These are phyloP conservation scores for Quercus parvula DNA, from an alignment of 306 rosid genomes.

Conservation along the genomic window DNA sequence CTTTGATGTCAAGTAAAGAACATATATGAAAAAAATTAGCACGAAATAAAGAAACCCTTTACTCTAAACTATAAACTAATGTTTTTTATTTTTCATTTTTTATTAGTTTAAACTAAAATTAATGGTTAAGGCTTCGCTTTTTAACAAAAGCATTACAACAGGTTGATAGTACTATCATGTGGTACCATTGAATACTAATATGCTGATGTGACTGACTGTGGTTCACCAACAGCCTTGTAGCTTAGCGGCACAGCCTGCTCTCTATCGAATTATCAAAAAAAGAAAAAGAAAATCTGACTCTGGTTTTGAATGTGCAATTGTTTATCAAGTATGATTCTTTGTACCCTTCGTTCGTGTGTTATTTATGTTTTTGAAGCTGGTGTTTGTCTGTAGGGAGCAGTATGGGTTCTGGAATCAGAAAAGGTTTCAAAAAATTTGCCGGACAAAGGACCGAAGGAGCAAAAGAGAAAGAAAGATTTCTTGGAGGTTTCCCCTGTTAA, in stretches of 20 bases:
- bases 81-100: neutral
- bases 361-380: constrained; percentile 3
- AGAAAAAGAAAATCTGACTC: neutral
- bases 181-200: neutral
- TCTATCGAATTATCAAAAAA: neutral
- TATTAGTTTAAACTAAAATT: neutral
- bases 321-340: neutral
- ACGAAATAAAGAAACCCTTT: neutral
- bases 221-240: neutral
- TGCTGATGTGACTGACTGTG: neutral
- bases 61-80: neutral
- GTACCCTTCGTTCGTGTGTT: neutral
- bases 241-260: too few relatives aligned
- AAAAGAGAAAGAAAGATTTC: constrained; percentile 54
- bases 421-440: constrained; percentile 44
- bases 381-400: constrained; percentile 54
- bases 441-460: constrained; percentile 50
- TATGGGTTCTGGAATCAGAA: constrained; percentile 80
- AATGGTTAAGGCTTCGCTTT: neutral
- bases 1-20: neutral
- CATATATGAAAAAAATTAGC: neutral
- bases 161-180: neutral
- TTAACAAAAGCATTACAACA: neutral
- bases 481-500: constrained; percentile 64
- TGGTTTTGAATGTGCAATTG: neutral